These are phyloP conservation scores for Leishmania lainsoni DNA, from an alignment of 208 protist species.

Conservation along the genomic window DNA sequence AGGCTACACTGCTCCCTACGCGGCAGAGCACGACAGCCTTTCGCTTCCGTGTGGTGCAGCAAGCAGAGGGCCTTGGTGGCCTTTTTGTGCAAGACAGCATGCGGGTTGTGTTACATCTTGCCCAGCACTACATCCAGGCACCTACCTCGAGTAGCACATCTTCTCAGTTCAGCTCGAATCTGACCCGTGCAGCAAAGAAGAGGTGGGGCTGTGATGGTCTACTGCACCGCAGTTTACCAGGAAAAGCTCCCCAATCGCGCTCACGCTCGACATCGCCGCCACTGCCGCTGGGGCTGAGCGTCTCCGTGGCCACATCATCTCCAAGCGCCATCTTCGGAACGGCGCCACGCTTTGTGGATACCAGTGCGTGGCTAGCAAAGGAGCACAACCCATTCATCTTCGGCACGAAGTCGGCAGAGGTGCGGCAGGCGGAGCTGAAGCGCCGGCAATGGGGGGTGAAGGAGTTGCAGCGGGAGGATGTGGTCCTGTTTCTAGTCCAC, in stretches of 20 bases:
- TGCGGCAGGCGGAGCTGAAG: constrained; percentile 2
- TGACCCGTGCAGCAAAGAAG: neutral
- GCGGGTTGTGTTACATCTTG: constrained; percentile 50
- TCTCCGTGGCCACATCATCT: neutral
- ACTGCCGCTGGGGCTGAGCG: neutral
- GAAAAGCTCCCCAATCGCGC: neutral
- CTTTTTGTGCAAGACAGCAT: constrained; percentile 60
- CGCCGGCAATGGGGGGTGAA: constrained; percentile 44
- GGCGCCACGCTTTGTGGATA: constrained; percentile 13
- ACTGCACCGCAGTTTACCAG: neutral
- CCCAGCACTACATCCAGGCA: constrained; percentile 49
- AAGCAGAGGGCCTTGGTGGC: constrained; percentile 39
- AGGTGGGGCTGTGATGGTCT: neutral
- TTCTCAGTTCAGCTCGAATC: constrained; percentile 2
- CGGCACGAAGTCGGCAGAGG: constrained; percentile 10
- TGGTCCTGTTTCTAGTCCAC: constrained; percentile 53
- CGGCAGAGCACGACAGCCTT: constrained; percentile 21
- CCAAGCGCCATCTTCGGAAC: constrained; percentile 32
- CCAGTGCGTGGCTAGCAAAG: constrained; percentile 18
- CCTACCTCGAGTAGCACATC: neutral
- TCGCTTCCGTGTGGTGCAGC: constrained; percentile 41
- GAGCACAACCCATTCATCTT: constrained; percentile 51
- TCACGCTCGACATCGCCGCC: constrained; percentile 6
- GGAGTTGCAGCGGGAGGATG: constrained; percentile 52
- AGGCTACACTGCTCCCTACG: constrained; percentile 29